Base-by-base conservation (phyloP, 495 filamentous ascomycete species). In the Penicillium pancosmium region DNA sequence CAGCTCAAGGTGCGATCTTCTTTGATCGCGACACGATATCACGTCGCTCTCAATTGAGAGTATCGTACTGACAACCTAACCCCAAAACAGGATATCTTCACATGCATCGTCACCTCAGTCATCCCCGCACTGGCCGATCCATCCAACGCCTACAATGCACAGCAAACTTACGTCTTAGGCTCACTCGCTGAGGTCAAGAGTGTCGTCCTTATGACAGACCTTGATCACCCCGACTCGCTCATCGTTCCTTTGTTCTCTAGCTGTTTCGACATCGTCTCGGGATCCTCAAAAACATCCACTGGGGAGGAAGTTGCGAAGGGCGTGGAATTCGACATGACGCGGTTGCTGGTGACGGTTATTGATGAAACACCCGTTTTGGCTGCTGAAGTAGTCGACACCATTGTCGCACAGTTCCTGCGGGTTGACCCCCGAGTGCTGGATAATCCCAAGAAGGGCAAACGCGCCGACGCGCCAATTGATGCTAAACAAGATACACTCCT, bases 101-200 rank as follows among this genome's bases (percentile, higher is more conserved):
- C 87, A 18, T 88, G 96, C 57, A 90, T 96, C 71, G 83, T 96
- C 55, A 87, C 82, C 33, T 86, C 85, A 23, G 89, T 94, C 50
- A 83, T 99, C 49, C 92, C 91, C 43, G 86, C 91, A 25, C 83
- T 99, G 19, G 86, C 90, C 57, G 91, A 97, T 66, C 91, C 93
- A 34, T 88, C 90, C 19, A 88, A 94, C 67, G 85, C 92, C 15
- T 98, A 97, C 76, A 96, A 97, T 71, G 84, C 83, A 53, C 93
- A 98, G 69, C 91, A 99, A 71, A 86, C 91, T 63, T 92, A 93
- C 62, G 90, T 96, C 56, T 80, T 99, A 56, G 82, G 87, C 19
- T 97, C 91, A 16, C 85, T 99, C 23, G 88, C 91, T 59, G 89
- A 93, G 65, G 87, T 96, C 54, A 97, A 98, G 80, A 97, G 92